Evolutionary conservation across 768 basidiomycete species (phyloP), one percentile per base, ranked within the genome.

Genomic region (Leccinum uliginosum): DNA sequence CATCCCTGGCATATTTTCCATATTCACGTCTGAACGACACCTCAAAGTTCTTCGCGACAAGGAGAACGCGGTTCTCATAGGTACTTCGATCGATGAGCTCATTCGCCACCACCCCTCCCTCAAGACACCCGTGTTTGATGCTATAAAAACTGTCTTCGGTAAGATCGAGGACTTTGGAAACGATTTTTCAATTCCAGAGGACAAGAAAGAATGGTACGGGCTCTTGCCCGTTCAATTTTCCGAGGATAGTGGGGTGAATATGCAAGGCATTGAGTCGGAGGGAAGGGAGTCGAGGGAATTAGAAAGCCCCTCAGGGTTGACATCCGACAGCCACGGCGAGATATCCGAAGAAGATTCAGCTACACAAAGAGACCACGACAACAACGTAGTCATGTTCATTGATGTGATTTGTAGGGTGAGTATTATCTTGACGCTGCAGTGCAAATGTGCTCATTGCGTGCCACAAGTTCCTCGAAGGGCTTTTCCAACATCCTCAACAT

Each of bases 31-130:
- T 14, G 87, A 92, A 60, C 80, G 81, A 40, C 89, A 93, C 69
- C 76, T 92, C 59, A 89, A 91, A 62, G 79, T 91, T 26, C 78
- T 97, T 17, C 83, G 89, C 49, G 97, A 98, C 65, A 93, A 94
- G 68, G 97, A 98, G 69, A 93, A 94, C 63, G 88, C 92, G 4
- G 86, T 89, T 21, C 75, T 92, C 52, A 84, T 98, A 54, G 97
- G 97, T 5, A 87, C 87, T 4, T 84, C 90, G 23, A 82, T 98
- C 23, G 97, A 99, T 64, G 97, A 99, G 67, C 86, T 99, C 56
- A 87, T 96, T 57, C 85, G 97, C 6, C 97, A 99, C 66, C 97
- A 99, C 71, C 97, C 97, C 3, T 78, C 82, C 1, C 77, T 99
- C 48, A 96, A 93, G 69, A 70, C 80, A 2, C 72, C 86, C 23